Evolutionary conservation across 1,284 basidiomycete genomes (phyloP).

Genomic region (Mixia osmundae): DNA sequence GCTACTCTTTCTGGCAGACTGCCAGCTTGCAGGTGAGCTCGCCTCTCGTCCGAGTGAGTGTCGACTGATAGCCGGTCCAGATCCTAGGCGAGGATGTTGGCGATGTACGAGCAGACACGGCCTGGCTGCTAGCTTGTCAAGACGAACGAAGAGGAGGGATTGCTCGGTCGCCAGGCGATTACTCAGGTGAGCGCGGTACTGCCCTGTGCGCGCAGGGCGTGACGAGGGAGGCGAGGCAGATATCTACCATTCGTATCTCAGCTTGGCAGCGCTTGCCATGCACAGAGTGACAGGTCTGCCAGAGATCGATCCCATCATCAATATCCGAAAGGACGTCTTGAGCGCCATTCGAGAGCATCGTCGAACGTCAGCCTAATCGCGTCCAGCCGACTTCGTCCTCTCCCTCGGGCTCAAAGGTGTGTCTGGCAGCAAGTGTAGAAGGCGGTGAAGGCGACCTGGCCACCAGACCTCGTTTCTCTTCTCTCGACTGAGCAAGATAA

Average conservation of each 20-base stretch:
- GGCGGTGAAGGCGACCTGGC: no score
- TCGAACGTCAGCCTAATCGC: no score
- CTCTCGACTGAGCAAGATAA: no score
- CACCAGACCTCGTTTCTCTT: no score
- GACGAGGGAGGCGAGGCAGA: slow-evolving; percentile 29
- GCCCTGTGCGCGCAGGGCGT: background rate
- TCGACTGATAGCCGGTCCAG: slow-evolving; percentile 23
- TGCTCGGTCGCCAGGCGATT: slow-evolving; percentile 49
- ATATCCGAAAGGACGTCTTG: background rate
- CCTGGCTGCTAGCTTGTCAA: slow-evolving; percentile 49
- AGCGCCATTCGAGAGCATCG: no score
- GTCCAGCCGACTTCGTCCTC: no score
- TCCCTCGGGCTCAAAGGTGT: no score
- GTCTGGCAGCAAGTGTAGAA: no score
- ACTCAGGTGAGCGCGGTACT: slow-evolving; percentile 33
- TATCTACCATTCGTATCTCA: slow-evolving; percentile 67
- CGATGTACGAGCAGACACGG: slow-evolving; percentile 31
- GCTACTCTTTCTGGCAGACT: slow-evolving; percentile 86
- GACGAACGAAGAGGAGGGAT: slow-evolving; percentile 57
- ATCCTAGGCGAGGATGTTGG: slow-evolving; percentile 36
- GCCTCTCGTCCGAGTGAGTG: background rate
- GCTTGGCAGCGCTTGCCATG: slow-evolving; percentile 40
- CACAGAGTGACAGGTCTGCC: background rate
- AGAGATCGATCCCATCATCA: background rate
- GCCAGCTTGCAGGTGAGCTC: slow-evolving; percentile 41